Evolutionary conservation across 1,284 basidiomycete genomes (phyloP), one percentile per base, ranked within the genome.

Genomic region (Austroboletus rostrupii): DNA sequence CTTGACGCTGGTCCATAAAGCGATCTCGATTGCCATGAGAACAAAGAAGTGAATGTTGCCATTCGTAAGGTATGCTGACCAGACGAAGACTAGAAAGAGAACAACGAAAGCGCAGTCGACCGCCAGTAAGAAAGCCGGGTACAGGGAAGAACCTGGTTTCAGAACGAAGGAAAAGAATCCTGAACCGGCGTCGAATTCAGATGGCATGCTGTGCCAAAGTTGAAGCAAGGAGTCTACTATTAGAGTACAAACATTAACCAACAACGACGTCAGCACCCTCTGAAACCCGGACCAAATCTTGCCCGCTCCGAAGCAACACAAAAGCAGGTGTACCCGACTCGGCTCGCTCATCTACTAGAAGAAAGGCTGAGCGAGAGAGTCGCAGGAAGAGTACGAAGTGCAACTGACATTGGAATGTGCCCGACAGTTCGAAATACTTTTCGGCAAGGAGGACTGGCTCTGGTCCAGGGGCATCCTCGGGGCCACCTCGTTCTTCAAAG

Each of bases 1-100:
- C 70, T 90, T 90, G 2, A 90, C 75, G 58, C 84, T 89, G 29
- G 72, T 82, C 87, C 87, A 90, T 36, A 90, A 69, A 36, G 72
- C 77, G 26, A 81, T 60, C 58, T 84, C 82, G 48, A 90, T 81
- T 3, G 58, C 68, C 53, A 85, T 83, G 17, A 90, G 70, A 21
- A 71, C 71, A 28, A 87, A 70, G 31, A 89, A 70, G 61, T 90
- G 87, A 1, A 78, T 45, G 54, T 78, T 89, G 28, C 83, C 80
- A 12, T 69, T 68, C 1, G 86, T 85, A 20, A 82, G 54, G 60
- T 78, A 72, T 9, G 79, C 72, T 16, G 85, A 71, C 38, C 69
- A 66, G 42, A 79, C 52, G 20, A 90, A 75, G n/a, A 87, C 76
- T 19, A 79, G 45, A 29, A 87, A 70, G 20, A 90, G 73, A 7